A percentile compares a stretch with the other conserved stretches of the same genome.
phyloP scores from a whole-genome alignment of 108 stramenopile genomes.

The Hondaea fermentalgiana region DNA sequence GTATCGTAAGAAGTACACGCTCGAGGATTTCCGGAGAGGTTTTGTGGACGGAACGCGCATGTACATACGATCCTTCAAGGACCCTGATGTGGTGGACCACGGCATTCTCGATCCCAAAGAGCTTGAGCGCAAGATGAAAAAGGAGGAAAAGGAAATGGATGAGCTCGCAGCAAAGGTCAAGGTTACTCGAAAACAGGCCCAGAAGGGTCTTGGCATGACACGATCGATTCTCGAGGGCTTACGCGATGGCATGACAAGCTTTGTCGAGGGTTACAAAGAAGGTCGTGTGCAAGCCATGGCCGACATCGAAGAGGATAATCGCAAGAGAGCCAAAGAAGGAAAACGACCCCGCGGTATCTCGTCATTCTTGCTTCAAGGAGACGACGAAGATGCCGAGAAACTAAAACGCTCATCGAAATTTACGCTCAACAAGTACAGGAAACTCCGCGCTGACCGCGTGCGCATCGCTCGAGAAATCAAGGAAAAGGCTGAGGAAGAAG shows the following conservation, averaged over 20 bases:
- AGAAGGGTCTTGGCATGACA: not conserved
- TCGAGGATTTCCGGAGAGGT: too few species aligned
- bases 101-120: not conserved
- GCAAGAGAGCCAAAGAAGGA: not conserved
- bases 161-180: not conserved
- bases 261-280: not conserved
- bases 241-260: not conserved
- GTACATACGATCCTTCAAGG: not conserved
- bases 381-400: not conserved
- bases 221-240: not conserved
- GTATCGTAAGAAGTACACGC: too few species aligned
- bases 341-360: not conserved
- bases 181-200: not conserved
- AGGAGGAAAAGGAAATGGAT: not conserved
- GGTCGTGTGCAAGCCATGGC: not conserved
- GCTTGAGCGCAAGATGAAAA: not conserved
- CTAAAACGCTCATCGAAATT: not conserved
- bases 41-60: not conserved
- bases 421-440: not conserved
- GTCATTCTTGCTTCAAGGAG: not conserved
- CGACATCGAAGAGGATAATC: not conserved
- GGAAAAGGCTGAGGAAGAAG: not conserved
- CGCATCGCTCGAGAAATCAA: not conserved
- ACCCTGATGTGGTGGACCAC: not conserved
- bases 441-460: not conserved